Evolutionary conservation across 2,329 filamentous ascomycete genomes (phyloP).

Genomic region (Pseudogymnoascus sp.): DNA sequence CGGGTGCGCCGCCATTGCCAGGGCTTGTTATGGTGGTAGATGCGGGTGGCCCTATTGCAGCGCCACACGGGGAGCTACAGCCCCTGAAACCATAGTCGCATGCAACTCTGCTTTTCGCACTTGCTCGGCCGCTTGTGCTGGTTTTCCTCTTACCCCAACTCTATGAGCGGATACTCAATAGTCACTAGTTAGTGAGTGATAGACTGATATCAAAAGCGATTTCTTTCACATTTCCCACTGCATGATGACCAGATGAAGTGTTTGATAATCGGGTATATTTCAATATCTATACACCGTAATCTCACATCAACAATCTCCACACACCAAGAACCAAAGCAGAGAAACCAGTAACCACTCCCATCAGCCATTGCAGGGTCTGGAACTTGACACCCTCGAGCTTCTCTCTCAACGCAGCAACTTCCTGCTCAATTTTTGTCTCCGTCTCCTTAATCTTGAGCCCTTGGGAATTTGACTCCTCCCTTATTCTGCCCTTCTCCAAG

Average conservation of each 20-base stretch:
- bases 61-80: slow-evolving; percentile 30
- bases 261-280: neutral
- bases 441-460: slow-evolving; percentile 99
- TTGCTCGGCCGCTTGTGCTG: slow-evolving; percentile 39
- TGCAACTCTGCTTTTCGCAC: slow-evolving; percentile 39
- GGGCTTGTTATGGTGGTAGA: slow-evolving; percentile 38
- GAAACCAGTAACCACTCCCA: slow-evolving; percentile 64
- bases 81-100: slow-evolving; percentile 33
- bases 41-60: slow-evolving; percentile 33
- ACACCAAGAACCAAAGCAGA: slow-evolving; percentile 58
- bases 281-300: slow-evolving; percentile 43
- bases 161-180: slow-evolving; percentile 6
- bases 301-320: slow-evolving; percentile 60
- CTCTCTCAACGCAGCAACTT: slow-evolving; percentile 82
- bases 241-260: neutral
- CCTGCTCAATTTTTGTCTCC: slow-evolving; percentile 96
- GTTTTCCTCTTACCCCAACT: slow-evolving; percentile 27
- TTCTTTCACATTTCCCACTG: neutral
- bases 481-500: slow-evolving; percentile 89
- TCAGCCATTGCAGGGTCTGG: slow-evolving; percentile 94
- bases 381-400: slow-evolving; percentile 97
- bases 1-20: slow-evolving; percentile 37
- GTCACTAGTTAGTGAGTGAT: neutral
- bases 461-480: slow-evolving; percentile 92
- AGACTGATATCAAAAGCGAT: neutral